These are phyloP conservation scores for Novakomyces olei DNA, from an alignment of 805 yeast genomes.

Conservation along the genomic window DNA sequence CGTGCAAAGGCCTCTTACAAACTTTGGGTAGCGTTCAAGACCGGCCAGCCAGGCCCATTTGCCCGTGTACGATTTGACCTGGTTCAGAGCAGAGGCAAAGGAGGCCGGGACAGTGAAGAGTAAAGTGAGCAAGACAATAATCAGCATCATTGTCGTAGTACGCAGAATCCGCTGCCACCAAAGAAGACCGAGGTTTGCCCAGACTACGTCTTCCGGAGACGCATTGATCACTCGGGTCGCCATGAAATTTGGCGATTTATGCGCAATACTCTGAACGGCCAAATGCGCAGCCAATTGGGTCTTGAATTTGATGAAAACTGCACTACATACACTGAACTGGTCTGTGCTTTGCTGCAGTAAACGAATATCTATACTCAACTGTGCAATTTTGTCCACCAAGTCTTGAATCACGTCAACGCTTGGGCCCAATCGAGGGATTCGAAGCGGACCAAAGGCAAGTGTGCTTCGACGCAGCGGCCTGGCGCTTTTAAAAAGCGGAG, in stretches of 20 bases:
- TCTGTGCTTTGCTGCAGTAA: too few relatives aligned
- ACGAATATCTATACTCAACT: too few relatives aligned
- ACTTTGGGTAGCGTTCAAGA: too few relatives aligned
- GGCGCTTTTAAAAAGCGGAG: too few relatives aligned
- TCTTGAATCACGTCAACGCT: too few relatives aligned
- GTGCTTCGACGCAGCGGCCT: slow-evolving; percentile 63
- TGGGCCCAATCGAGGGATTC: too few relatives aligned
- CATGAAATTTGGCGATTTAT: slow-evolving; percentile 23
- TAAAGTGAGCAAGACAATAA: slow-evolving; percentile 29
- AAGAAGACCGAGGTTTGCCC: slow-evolving; percentile 35
- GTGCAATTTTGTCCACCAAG: too few relatives aligned
- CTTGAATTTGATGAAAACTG: slow-evolving; percentile 46
- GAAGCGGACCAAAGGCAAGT: too few relatives aligned
- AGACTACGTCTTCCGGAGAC: slow-evolving; percentile 44
- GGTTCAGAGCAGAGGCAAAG: slow-evolving; percentile 52
- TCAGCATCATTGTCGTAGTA: slow-evolving; percentile 22
- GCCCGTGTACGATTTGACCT: too few relatives aligned
- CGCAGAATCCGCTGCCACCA: slow-evolving; percentile 20
- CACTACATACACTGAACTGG: too few relatives aligned
- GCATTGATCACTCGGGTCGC: slow-evolving; percentile 24
- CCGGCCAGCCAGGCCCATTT: too few relatives aligned
- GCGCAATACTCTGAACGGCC: slow-evolving; percentile 28
- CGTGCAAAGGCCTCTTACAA: slow-evolving; percentile 60
- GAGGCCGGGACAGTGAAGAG: slow-evolving; percentile 75
- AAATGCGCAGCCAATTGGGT: slow-evolving; percentile 35